phyloP scores from a whole-genome alignment of 2,329 filamentous ascomycete species.

The Madurella fahalii region DNA sequence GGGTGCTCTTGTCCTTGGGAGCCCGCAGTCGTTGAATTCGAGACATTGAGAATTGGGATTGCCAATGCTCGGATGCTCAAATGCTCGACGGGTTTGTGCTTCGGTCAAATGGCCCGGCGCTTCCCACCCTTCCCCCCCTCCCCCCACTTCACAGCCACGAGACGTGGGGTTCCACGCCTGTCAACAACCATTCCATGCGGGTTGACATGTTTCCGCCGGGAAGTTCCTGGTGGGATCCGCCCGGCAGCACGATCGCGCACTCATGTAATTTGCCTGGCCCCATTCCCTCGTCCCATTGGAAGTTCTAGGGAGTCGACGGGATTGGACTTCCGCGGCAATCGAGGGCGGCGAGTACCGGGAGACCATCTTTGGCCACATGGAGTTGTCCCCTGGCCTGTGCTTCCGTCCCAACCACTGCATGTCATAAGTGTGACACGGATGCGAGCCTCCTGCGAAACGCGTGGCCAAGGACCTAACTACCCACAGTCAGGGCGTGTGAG shows the following conservation, averaged over 20 bases:
- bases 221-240: too few relatives aligned
- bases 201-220: too few relatives aligned
- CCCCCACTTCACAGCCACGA: background rate
- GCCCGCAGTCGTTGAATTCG: background rate
- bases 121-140: too few relatives aligned
- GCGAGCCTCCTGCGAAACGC: background rate
- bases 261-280: too few relatives aligned
- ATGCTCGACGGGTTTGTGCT: too few relatives aligned
- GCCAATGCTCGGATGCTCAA: too few relatives aligned
- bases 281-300: too few relatives aligned
- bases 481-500: too few relatives aligned
- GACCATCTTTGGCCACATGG: background rate
- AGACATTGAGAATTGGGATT: background rate
- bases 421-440: background rate
- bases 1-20: background rate
- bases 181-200: background rate
- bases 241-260: too few relatives aligned
- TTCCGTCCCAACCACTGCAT: background rate
- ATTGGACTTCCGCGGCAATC: background rate
- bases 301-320: background rate
- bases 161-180: background rate
- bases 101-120: background rate
- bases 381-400: constrained; percentile 9
- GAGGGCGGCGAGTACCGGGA: background rate
- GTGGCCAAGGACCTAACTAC: background rate